Conservation (phyloP, 2,329 filamentous ascomycete species). For the Cercospora zeae-maydis region DNA sequence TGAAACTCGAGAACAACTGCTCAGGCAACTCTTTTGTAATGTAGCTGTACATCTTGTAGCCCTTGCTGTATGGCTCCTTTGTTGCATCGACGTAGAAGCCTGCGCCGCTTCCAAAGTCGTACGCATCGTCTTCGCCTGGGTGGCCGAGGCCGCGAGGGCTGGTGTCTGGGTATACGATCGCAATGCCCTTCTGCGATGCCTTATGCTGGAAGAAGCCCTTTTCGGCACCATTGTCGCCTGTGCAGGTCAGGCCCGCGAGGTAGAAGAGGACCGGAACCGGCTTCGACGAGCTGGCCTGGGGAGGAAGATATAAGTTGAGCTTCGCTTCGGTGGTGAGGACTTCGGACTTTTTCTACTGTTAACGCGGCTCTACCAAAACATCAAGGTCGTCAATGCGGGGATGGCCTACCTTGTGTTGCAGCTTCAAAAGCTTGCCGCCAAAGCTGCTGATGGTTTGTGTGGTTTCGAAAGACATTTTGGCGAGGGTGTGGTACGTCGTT, state of each 20-base stretch:
- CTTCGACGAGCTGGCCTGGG: conserved; percentile 57
- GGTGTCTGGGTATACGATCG: conserved; percentile 93
- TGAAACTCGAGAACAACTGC: conserved; percentile 68
- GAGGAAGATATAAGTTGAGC: conserved; percentile 87
- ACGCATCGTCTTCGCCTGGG: conserved; percentile 78
- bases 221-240: conserved; percentile 72
- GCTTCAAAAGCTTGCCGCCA: conserved; percentile 91
- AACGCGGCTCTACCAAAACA: not conserved
- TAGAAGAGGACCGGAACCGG: conserved; percentile 87
- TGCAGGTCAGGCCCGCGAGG: conserved; percentile 91
- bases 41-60: conserved; percentile 96
- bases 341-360: conserved; percentile 52
- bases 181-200: conserved; percentile 76
- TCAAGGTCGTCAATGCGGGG: not conserved
- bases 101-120: conserved; percentile 87
- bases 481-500: not conserved
- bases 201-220: conserved; percentile 87
- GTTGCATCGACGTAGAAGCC: conserved; percentile 94
- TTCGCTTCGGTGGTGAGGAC: conserved; percentile 84
- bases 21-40: conserved; percentile 82
- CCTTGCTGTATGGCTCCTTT: conserved; percentile 64
- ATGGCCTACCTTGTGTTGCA: conserved; percentile 60
- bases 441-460: conserved; percentile 87
- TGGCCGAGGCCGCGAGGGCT: conserved; percentile 79
- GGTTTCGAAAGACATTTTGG: conserved; percentile 77